Evolutionary conservation across 257 asterid genomes (phyloP), one percentile per base, ranked within the genome.

Genomic region (Solanum chmielewskii): DNA sequence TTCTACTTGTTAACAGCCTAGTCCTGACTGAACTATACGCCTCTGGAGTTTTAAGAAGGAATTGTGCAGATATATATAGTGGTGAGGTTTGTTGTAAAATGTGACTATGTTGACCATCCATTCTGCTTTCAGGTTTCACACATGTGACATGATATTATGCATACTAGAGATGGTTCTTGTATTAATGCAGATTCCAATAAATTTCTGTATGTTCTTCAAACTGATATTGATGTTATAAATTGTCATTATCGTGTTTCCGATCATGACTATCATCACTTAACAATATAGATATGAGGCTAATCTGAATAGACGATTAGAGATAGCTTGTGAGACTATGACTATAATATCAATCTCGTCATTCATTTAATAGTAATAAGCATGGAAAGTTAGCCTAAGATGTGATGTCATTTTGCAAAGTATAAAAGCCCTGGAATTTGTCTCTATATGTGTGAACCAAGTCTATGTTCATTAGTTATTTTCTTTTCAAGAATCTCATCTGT

Each of bases 1-100:
- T 66, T 86, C 68, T 86, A 85, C 81, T 16, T 60, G 56, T 82
- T 90, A 92, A 85, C 60, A 47, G 7, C 60, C 42, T 47, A 80
- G 85, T 29, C 29, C 44, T 80, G 29, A 42, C 80, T 44, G 69
- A 85, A 85, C 83, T 35, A 60, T 16, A 14, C 35, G 59, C 78
- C 86, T 42, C 60, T 13, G 21, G 23, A 25, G 35, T 39, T 16
- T 18, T 18, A 35, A 18, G 35, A 35, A 16, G 33, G 20, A 16
- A 45, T 29, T 47, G 68, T 47, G 84, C 84, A 78, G 64, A 44
- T 78, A 47, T 78, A 47, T 44, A 47, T 78, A 47, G n/a, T 29
- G 18, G 41, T 45, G 84, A 78, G 83, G 84, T 78, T 78, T 76
- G 64, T 45, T 78, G 84, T 78, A 78, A 78, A 29, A 16, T 80